Evolutionary conservation across 768 basidiomycete genomes (phyloP).

Genomic region (Leucosporidium yakuticum): DNA sequence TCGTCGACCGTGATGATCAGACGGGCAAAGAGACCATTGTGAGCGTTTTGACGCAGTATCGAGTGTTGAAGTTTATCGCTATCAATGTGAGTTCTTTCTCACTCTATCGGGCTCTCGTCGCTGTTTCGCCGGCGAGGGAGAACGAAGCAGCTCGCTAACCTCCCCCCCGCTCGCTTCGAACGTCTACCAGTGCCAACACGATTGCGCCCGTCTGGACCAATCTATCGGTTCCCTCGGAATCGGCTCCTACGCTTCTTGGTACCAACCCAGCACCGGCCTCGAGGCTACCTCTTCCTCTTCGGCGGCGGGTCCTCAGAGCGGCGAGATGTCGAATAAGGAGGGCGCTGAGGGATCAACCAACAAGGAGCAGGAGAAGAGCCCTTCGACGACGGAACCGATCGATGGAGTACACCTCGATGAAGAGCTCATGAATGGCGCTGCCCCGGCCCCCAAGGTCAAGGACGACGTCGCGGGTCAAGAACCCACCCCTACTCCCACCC

Average conservation of each 20-base stretch:
- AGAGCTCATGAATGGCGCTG: too few relatives aligned
- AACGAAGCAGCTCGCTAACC: neutral
- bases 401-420: too few relatives aligned
- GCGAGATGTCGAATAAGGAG: too few relatives aligned
- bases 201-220: constrained; percentile 71
- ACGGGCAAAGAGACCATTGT: constrained; percentile 94
- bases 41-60: constrained; percentile 92
- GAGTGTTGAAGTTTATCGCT: constrained; percentile 95
- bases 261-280: constrained; percentile 36
- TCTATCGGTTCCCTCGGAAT: constrained; percentile 81
- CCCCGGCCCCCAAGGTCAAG: too few relatives aligned
- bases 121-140: neutral
- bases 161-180: neutral
- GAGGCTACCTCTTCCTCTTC: neutral
- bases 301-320: too few relatives aligned
- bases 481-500: too few relatives aligned
- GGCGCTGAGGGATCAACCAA: too few relatives aligned
- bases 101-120: neutral
- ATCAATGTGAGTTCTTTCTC: constrained; percentile 65
- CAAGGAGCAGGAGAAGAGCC: too few relatives aligned
- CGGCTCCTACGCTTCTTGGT: constrained; percentile 70
- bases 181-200: constrained; percentile 60
- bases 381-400: too few relatives aligned
- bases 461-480: too few relatives aligned
- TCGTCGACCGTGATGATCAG: constrained; percentile 86